These are phyloP conservation scores for Triticum turgidum DNA, from an alignment of 176 grass and related monocot species.

Conservation along the genomic window DNA sequence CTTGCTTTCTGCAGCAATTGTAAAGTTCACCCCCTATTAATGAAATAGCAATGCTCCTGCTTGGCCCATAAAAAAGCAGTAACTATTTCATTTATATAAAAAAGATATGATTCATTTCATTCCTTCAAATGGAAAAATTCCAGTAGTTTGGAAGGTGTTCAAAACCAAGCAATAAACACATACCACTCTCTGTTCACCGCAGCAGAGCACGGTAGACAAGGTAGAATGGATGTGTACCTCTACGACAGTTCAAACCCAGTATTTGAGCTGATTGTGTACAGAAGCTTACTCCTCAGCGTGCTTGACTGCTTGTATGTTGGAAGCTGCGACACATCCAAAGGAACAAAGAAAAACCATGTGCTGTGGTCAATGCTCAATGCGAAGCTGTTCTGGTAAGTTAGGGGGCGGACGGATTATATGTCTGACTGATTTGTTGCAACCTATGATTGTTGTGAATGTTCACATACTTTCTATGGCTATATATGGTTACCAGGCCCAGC, in stretches of 20 bases:
- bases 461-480: not conserved
- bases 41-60: no score
- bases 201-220: conserved; percentile 23
- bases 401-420: not conserved
- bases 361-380: not conserved
- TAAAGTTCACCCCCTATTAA: no score
- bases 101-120: no score
- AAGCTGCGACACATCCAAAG: conserved; percentile 40
- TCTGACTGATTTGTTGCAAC: not conserved
- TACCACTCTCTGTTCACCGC: conserved; percentile 55
- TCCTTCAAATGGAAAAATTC: no score
- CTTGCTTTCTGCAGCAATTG: no score
- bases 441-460: not conserved
- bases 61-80: no score
- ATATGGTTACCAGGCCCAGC: not conserved
- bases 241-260: conserved; percentile 87
- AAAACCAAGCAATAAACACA: not conserved
- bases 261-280: conserved; percentile 83
- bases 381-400: not conserved
- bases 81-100: no score
- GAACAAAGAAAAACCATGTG: not conserved
- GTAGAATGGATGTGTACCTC: no score
- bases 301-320: conserved; percentile 80
- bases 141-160: no score
- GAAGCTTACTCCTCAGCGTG: conserved; percentile 79